A percentile compares a stretch with the other conserved stretches of the same genome.
Evolutionary conservation across 371 early-diverging fungal genomes (phyloP).

Genomic region (Mucor irregularis): DNA sequence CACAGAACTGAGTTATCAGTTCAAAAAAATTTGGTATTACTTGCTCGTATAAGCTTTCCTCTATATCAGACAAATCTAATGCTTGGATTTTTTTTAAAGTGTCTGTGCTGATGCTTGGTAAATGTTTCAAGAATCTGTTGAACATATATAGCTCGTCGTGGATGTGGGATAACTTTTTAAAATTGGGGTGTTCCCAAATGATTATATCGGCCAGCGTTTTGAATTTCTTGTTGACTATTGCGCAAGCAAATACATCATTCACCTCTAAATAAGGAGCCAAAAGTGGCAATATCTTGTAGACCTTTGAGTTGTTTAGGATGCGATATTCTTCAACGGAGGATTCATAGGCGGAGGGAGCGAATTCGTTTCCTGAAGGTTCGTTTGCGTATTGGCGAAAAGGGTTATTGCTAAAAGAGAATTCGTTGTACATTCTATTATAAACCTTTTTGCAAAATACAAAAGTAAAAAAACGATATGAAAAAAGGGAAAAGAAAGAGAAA

Average conservation of each 20-base stretch:
- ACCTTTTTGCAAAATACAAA: background rate
- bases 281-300: background rate
- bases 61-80: constrained; percentile 25
- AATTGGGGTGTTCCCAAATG: constrained; percentile 8
- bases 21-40: constrained; percentile 31
- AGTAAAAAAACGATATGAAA: background rate
- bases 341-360: too few relatives aligned
- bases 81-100: constrained; percentile 8
- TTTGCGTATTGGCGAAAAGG: too few relatives aligned
- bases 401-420: too few relatives aligned
- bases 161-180: constrained; percentile 7
- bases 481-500: background rate
- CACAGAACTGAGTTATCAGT: constrained; percentile 11
- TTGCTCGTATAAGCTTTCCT: constrained; percentile 34
- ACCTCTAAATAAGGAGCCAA: background rate
- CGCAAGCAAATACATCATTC: background rate
- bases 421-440: too few relatives aligned
- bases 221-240: background rate
- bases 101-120: constrained; percentile 14
- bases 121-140: constrained; percentile 23
- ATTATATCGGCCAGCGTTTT: background rate
- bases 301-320: background rate
- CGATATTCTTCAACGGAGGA: too few relatives aligned
- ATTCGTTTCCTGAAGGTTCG: too few relatives aligned
- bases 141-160: constrained; percentile 24